phyloP scores from a whole-genome alignment of 352 stramenopile genomes.

The Pythium pyrilobum region DNA sequence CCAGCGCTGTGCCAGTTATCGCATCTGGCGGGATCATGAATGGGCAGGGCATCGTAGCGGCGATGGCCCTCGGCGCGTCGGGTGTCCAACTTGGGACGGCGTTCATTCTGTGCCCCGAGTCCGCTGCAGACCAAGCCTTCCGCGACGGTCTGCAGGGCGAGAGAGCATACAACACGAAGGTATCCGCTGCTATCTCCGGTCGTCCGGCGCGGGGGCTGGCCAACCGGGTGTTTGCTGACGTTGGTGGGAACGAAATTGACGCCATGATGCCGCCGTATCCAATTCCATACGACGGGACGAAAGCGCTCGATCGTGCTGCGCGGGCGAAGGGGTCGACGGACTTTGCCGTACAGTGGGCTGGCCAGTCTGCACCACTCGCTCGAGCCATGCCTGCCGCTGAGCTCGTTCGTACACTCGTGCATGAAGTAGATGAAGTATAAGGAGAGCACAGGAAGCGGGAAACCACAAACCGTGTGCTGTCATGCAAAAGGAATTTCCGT shows the following conservation, averaged over 20 bases:
- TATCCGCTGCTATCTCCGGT: slow-evolving; percentile 32
- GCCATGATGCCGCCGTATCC: slow-evolving; percentile 12
- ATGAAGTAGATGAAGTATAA: not conserved
- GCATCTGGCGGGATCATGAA: slow-evolving; percentile 55
- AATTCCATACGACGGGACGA: slow-evolving; percentile 13
- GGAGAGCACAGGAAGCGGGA: too few species aligned
- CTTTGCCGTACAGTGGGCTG: slow-evolving; percentile 22
- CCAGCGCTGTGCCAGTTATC: slow-evolving; percentile 35
- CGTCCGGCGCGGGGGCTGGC: slow-evolving; percentile 40
- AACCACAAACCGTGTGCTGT: too few species aligned
- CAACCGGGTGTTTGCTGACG: slow-evolving; percentile 30
- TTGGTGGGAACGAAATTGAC: slow-evolving; percentile 9
- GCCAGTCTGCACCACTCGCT: slow-evolving; percentile 25
- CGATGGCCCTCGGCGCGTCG: slow-evolving; percentile 36
- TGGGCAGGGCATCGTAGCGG: slow-evolving; percentile 30
- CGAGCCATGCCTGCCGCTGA: slow-evolving; percentile 19
- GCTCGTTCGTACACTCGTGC: slow-evolving; percentile 2
- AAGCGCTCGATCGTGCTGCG: slow-evolving; percentile 10
- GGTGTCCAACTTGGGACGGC: slow-evolving; percentile 61
- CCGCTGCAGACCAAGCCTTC: slow-evolving; percentile 26
- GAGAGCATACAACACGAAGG: slow-evolving; percentile 18
- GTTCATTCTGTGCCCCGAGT: slow-evolving; percentile 48
- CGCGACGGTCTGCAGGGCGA: slow-evolving; percentile 21
- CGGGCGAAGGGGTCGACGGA: slow-evolving; percentile 6
- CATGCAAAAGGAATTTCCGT: too few species aligned